Percentiles rank a stretch among this genome's conserved stretches.
These are phyloP conservation scores for Ascochyta pisi DNA, from an alignment of 2,329 filamentous ascomycete species.

Conservation along the genomic window DNA sequence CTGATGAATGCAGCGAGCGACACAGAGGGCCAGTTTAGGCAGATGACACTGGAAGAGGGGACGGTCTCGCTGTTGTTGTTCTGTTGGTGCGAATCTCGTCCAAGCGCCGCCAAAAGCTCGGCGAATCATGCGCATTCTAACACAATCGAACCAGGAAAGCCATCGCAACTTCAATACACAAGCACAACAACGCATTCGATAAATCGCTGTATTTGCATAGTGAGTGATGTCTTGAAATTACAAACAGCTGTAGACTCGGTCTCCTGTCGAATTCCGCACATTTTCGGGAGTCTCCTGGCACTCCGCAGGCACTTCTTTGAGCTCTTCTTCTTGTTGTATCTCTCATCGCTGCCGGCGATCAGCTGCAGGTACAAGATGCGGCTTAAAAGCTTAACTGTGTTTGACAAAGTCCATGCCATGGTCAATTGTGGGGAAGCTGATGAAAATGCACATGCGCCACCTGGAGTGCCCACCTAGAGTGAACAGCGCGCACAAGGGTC, in stretches of 20 bases:
- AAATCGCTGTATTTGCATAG: conserved; percentile 13
- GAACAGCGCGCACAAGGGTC: conserved; percentile 12
- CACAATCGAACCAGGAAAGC: conserved; percentile 25
- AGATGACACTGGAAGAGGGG: conserved; percentile 27
- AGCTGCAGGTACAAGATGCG: conserved; percentile 45
- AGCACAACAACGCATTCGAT: conserved; percentile 24
- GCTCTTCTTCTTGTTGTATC: conserved; percentile 21
- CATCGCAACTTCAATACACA: conserved; percentile 23
- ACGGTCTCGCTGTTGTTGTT: conserved; percentile 24
- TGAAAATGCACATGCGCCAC: conserved; percentile 36
- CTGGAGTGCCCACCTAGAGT: conserved; percentile 16
- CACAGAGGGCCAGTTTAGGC: conserved; percentile 16
- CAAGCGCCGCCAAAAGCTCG: conserved; percentile 20
- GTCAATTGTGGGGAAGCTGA: conserved; percentile 20
- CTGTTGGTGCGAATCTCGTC: conserved; percentile 26
- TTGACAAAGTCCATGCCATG: conserved; percentile 21
- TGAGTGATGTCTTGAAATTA: conserved; percentile 1
- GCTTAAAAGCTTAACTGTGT: conserved; percentile 44
- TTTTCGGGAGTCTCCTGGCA: conserved; percentile 41
- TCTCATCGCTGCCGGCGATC: conserved; percentile 40
- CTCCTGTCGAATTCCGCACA: conserved; percentile 17
- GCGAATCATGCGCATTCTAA: conserved; percentile 25
- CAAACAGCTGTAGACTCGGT: conserved; percentile 4
- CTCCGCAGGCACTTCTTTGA: conserved; percentile 19
- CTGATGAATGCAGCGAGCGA: conserved; percentile 22